These are phyloP conservation scores for Coccomyxa sp. DNA, from an alignment of 139 green algal species.

Conservation along the genomic window DNA sequence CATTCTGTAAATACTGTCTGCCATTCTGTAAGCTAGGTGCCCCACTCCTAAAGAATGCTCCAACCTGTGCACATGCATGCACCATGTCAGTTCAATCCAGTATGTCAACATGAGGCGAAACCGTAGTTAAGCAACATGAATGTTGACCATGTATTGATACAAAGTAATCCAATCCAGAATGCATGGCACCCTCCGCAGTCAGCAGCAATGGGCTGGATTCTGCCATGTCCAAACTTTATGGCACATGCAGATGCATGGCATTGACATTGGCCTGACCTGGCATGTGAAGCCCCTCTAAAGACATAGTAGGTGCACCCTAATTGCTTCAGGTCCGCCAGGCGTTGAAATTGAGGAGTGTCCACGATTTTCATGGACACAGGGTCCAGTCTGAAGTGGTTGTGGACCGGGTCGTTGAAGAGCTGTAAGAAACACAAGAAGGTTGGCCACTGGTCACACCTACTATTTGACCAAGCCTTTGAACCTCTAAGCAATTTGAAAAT, in stretches of 20 bases:
- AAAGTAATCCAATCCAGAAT: too few relatives aligned
- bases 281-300: constrained; percentile 79
- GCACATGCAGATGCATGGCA: too few relatives aligned
- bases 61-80: constrained; percentile 33
- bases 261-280: constrained; percentile 40
- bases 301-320: constrained; percentile 54
- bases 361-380: constrained; percentile 49
- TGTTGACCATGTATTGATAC: too few relatives aligned
- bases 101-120: too few relatives aligned
- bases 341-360: constrained; percentile 82
- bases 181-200: too few relatives aligned
- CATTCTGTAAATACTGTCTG: constrained; percentile 24
- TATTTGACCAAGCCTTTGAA: background rate
- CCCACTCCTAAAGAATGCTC: constrained; percentile 83
- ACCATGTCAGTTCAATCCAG: too few relatives aligned
- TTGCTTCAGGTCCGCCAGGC: constrained; percentile 80
- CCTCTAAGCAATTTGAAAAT: background rate
- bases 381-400: constrained; percentile 48
- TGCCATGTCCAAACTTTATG: too few relatives aligned
- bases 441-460: too few relatives aligned
- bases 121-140: too few relatives aligned
- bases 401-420: constrained; percentile 64
- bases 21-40: constrained; percentile 42
- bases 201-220: too few relatives aligned
- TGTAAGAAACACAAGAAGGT: constrained; percentile 3